Conservation (phyloP, 495 filamentous ascomycete species). For the Podospora pseudocomata region DNA sequence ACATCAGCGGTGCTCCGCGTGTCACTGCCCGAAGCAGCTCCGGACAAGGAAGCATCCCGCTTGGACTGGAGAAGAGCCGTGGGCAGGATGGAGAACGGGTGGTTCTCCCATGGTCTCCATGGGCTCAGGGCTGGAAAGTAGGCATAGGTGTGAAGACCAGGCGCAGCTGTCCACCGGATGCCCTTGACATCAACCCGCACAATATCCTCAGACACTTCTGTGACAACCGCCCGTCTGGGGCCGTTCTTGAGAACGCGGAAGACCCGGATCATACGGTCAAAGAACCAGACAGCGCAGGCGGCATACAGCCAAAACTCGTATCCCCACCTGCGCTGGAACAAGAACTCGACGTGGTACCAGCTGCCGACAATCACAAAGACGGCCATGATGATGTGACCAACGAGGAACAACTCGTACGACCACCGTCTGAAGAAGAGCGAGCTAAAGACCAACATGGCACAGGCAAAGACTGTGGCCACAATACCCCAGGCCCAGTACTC, state of each 20-base stretch:
- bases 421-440: constrained; percentile 30
- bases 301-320: constrained; percentile 49
- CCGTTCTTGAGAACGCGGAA: constrained; percentile 30
- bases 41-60: not conserved
- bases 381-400: constrained; percentile 38
- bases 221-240: constrained; percentile 31
- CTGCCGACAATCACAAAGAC: constrained; percentile 40
- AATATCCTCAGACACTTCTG: constrained; percentile 30
- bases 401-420: constrained; percentile 44
- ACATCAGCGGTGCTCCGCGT: constrained; percentile 9
- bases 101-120: constrained; percentile 46
- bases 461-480: constrained; percentile 33
- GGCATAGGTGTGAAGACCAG: constrained; percentile 35
- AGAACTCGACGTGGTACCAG: constrained; percentile 40
- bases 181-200: constrained; percentile 39
- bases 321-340: constrained; percentile 14
- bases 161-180: constrained; percentile 29
- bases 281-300: constrained; percentile 42
- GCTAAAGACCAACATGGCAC: constrained; percentile 22
- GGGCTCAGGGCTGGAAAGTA: constrained; percentile 44
- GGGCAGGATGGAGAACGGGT: constrained; percentile 45
- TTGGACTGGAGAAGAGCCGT: constrained; percentile 16
- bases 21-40: not conserved
- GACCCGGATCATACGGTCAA: constrained; percentile 42
- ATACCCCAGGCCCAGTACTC: constrained; percentile 44